A percentile compares a stretch with the other conserved stretches of the same genome.
Conservation (phyloP, 2,329 filamentous ascomycete species). For the Calycina marina region DNA sequence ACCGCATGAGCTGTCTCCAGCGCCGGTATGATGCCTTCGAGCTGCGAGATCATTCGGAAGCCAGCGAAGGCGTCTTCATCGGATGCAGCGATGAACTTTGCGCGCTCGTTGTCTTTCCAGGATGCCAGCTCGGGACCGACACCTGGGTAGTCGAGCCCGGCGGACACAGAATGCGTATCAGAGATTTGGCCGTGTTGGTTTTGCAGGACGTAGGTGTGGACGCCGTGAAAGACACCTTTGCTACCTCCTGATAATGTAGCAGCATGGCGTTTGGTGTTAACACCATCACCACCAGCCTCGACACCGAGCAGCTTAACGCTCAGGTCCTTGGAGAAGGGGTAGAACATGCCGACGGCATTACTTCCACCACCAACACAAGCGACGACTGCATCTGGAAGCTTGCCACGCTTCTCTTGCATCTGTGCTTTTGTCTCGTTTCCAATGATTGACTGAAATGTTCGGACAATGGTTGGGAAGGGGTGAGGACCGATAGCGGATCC, state of each 20-base stretch:
- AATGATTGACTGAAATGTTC: conserved; percentile 95
- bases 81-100: conserved; percentile 80
- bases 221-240: conserved; percentile 90
- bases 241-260: conserved; percentile 76
- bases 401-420: conserved; percentile 70
- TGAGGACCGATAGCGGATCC: conserved; percentile 95
- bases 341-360: conserved; percentile 97
- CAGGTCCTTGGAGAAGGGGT: conserved; percentile 76
- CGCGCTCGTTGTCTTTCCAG: conserved; percentile 85
- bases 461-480: conserved; percentile 93
- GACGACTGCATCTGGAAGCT: conserved; percentile 89
- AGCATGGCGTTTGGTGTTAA: conserved; percentile 73
- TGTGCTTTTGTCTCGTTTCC: conserved; percentile 88
- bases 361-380: conserved; percentile 92
- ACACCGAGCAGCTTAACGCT: conserved; percentile 83
- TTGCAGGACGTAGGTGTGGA: conserved; percentile 90
- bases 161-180: conserved; percentile 93
- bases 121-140: conserved; percentile 82
- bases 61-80: conserved; percentile 81
- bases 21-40: conserved; percentile 94
- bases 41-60: conserved; percentile 70
- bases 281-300: conserved; percentile 84
- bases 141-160: conserved; percentile 91
- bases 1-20: conserved; percentile 89
- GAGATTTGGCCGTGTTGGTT: conserved; percentile 83